Conservation (phyloP, 1,284 basidiomycete genomes). For the Waitea zeae region DNA sequence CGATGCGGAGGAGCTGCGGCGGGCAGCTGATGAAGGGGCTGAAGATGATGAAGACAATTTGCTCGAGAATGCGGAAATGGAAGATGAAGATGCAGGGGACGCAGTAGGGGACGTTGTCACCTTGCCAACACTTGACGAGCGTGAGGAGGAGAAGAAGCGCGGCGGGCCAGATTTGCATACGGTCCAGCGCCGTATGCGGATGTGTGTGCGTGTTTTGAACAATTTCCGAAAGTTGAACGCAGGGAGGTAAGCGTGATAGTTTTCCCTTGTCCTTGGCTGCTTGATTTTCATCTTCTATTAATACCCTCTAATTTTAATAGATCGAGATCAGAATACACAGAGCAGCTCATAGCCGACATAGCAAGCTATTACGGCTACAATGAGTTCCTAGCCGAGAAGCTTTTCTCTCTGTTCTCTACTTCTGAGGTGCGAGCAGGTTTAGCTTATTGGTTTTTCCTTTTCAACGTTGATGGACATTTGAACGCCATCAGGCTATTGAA, state of each 20-base stretch:
- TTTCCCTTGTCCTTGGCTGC: constrained; percentile 18
- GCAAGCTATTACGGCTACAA: constrained; percentile 97
- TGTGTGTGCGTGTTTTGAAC: constrained; percentile 68
- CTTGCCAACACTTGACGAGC: constrained; percentile 69
- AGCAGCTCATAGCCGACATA: constrained; percentile 81
- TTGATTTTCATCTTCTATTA: constrained; percentile 7
- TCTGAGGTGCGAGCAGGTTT: constrained; percentile 63
- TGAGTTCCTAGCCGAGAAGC: constrained; percentile 84
- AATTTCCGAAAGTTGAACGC: constrained; percentile 58
- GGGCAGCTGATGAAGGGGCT: constrained; percentile 29
- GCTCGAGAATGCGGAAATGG: constrained; percentile 38
- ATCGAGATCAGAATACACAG: constrained; percentile 77
- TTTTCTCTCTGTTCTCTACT: constrained; percentile 88
- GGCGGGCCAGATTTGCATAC: constrained; percentile 68
- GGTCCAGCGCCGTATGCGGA: constrained; percentile 80
- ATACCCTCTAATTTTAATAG: constrained; percentile 31
- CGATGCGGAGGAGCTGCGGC: constrained; percentile 48
- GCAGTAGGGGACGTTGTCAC: constrained; percentile 47
- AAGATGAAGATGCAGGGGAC: constrained; percentile 38
- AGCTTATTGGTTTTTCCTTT: constrained; percentile 4
- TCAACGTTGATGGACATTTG: too few relatives aligned
- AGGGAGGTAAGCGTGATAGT: too few relatives aligned
- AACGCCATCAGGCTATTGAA: constrained; percentile 64
- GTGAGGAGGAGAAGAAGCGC: constrained; percentile 58
- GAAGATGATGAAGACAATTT: too few relatives aligned